Evolutionary conservation across 768 basidiomycete species (phyloP), one percentile per base, ranked within the genome.

Genomic region (Botryobasidium botryosum): DNA sequence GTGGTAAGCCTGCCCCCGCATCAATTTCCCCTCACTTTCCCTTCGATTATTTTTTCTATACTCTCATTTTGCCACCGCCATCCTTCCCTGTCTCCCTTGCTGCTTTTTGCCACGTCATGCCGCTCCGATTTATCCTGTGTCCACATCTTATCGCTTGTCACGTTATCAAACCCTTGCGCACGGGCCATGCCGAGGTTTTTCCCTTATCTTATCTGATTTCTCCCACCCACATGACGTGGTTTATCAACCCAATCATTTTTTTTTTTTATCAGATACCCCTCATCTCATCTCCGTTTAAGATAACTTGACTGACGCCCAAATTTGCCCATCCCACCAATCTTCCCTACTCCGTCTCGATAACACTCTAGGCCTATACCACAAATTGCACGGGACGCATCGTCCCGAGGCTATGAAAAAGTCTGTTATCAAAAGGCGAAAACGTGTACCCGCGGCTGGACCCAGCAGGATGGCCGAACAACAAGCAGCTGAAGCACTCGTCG

Each of bases 381-480:
- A 99, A 64, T 72, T 99, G 10, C 94, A 99, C 65, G 88, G 90
- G 39, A 86, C 85, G 2, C 90, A 96, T 55, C 77, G 94, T 29
- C 94, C 94, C 31, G 91, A 90, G 52, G 86, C 88, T 50, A 92
- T 99, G 90, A 97, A 94, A 64, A 96, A 97, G 68, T 83, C 86
- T 3, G 87, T 94, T 53, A 99, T 99, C 71, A 99, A 99, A 66
- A 75, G 94, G 27, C 71, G 94, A 52, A 97, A 97, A 64, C 79
- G 94, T 53, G 91, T 99, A 33, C 90, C 94, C 51, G 35, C 41
- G 6, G 24, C 17, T 20, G 26, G n/a, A 17, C 38, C 25, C 36
- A 46, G 26, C 38, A 37, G 21, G 40, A 46, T 35, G 32, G 39
- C 24, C 8, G 86, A 90, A 58, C 83, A 86, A 57, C 84, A 84